phyloP scores from a whole-genome alignment of 2,329 filamentous ascomycete species.

The Herpotrichia juniperi region DNA sequence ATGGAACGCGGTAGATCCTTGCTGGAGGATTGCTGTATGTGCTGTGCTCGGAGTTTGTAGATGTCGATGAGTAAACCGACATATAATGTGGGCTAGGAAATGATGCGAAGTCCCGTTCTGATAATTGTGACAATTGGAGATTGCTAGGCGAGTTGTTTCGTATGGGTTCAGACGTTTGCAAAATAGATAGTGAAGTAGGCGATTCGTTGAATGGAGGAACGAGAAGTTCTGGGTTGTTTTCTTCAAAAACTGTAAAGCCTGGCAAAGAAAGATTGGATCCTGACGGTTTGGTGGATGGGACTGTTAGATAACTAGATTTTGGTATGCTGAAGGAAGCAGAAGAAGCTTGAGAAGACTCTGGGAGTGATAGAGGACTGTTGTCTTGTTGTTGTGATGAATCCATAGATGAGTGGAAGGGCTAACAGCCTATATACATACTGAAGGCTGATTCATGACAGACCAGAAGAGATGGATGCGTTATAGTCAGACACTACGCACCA shows the following conservation, averaged over 20 bases:
- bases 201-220: not conserved
- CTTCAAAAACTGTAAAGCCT: conserved; percentile 7
- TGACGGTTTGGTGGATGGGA: conserved; percentile 15
- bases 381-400: conserved; percentile 17
- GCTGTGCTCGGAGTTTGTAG: conserved; percentile 23
- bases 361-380: conserved; percentile 10
- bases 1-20: conserved; percentile 27
- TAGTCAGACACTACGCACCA: not conserved
- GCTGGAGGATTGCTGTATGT: conserved; percentile 33
- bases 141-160: not conserved
- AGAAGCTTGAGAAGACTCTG: conserved; percentile 12
- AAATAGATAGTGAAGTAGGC: conserved; percentile 3
- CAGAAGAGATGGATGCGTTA: not conserved
- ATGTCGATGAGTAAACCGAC: conserved; percentile 28
- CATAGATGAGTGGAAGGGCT: conserved; percentile 8
- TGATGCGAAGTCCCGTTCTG: not conserved
- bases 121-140: not conserved
- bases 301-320: conserved; percentile 20
- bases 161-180: conserved; percentile 13
- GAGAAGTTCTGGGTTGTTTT: conserved; percentile 7
- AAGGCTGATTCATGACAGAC: not conserved
- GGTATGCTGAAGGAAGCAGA: conserved; percentile 13
- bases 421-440: conserved; percentile 23
- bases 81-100: conserved; percentile 19
- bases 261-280: conserved; percentile 5